A percentile compares a stretch with the other conserved stretches of the same genome.
Conservation (phyloP, 2,329 filamentous ascomycete species). For the Stemphylium vesicarium region DNA sequence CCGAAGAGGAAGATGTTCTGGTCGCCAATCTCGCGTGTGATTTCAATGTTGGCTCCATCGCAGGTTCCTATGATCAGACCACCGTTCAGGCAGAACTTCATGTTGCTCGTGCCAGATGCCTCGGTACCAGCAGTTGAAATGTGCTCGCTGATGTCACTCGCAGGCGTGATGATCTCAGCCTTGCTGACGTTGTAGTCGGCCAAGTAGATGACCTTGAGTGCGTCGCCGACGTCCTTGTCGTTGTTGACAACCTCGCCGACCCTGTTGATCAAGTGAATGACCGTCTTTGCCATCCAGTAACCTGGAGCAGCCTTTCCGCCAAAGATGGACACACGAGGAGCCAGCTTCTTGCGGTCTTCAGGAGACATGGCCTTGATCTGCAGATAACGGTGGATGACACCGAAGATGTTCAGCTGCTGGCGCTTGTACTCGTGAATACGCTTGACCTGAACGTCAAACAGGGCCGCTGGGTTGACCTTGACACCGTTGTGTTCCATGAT, state of each 20-base stretch:
- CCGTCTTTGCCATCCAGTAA: constrained; percentile 99
- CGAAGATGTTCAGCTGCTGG: constrained; percentile 98
- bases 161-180: constrained; percentile 93
- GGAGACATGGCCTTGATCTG: constrained; percentile 83
- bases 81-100: constrained; percentile 99
- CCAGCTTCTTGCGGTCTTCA: constrained; percentile 84
- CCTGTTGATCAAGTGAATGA: constrained; percentile 94
- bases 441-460: constrained; percentile 98
- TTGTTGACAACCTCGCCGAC: constrained; percentile 91
- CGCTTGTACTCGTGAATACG: constrained; percentile 99
- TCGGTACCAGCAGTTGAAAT: constrained; percentile 98
- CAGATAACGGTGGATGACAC: constrained; percentile 93
- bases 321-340: constrained; percentile 91
- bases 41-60: constrained; percentile 97
- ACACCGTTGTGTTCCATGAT: constrained; percentile 84
- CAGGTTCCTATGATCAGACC: constrained; percentile 97
- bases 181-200: constrained; percentile 99
- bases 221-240: constrained; percentile 87
- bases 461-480: constrained; percentile 80
- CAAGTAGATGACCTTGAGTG: constrained; percentile 95
- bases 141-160: constrained; percentile 96
- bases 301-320: constrained; percentile 97
- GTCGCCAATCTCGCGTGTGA: constrained; percentile 94
- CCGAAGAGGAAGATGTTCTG: constrained; percentile 99
- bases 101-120: constrained; percentile 88